A percentile compares a stretch with the other conserved stretches of the same genome.
These are phyloP conservation scores for Nicotiana tabacum DNA, from an alignment of 257 asterid species.

Conservation along the genomic window DNA sequence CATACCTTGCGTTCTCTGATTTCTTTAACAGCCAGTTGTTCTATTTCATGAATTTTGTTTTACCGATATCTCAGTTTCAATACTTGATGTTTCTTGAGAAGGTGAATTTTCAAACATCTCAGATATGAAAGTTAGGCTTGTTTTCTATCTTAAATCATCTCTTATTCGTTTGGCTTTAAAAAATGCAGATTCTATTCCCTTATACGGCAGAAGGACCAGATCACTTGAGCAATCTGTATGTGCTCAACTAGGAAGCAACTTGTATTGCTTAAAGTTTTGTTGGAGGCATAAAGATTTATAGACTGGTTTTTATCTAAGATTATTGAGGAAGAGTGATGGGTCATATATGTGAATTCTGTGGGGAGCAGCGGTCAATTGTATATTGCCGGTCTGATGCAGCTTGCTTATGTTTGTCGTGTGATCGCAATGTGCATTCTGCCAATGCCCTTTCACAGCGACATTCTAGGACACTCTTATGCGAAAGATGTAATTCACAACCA, in stretches of 20 bases:
- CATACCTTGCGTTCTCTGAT: neutral
- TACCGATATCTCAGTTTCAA: neutral
- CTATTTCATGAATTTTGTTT: neutral
- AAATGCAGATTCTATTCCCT: constrained; percentile 6
- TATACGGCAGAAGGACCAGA: neutral
- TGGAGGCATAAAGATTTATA: neutral
- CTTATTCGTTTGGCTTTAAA: neutral
- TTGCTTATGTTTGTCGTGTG: constrained; percentile 60
- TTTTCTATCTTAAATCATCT: neutral
- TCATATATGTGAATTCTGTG: constrained; percentile 52
- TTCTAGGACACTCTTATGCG: constrained; percentile 54
- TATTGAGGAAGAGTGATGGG: constrained; percentile 30
- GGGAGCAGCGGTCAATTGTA: constrained; percentile 51
- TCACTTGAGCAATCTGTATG: neutral
- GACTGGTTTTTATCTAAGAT: neutral
- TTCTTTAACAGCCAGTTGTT: neutral
- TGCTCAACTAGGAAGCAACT: constrained; percentile 8
- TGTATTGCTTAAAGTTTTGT: neutral
- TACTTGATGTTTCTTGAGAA: neutral
- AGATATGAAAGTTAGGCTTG: neutral
- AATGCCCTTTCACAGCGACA: constrained; percentile 62
- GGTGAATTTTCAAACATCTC: neutral
- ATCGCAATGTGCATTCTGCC: constrained; percentile 65
- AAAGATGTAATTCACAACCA: constrained; percentile 45
- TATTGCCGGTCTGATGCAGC: constrained; percentile 49